Evolutionary conservation across 2,329 filamentous ascomycete genomes (phyloP).

Genomic region (Bretziella fagacearum): DNA sequence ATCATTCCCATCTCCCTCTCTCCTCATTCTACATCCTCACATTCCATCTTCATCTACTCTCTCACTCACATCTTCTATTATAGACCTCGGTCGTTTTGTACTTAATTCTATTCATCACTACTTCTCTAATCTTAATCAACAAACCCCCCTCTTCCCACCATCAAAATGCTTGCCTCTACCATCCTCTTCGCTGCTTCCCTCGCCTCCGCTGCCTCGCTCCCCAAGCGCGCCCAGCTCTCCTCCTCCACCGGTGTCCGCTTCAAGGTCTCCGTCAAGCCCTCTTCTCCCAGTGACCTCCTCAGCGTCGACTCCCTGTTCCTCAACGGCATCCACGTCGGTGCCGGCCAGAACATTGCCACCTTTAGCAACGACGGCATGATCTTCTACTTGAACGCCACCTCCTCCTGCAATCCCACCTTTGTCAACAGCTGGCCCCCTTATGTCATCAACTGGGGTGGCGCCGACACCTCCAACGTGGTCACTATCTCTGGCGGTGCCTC

Average conservation of each 20-base stretch:
- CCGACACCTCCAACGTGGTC: slow-evolving; percentile 19
- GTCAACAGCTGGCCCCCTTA: slow-evolving; percentile 26
- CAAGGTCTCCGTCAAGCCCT: slow-evolving; percentile 26
- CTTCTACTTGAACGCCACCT: slow-evolving; percentile 36
- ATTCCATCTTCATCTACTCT: background rate
- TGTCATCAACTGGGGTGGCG: slow-evolving; percentile 24
- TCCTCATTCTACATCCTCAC: slow-evolving; percentile 1
- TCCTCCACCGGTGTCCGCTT: slow-evolving; percentile 24
- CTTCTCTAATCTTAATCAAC: background rate
- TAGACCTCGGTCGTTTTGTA: background rate
- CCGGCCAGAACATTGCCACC: slow-evolving; percentile 23
- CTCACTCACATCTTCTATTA: background rate
- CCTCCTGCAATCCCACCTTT: slow-evolving; percentile 15
- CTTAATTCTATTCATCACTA: background rate
- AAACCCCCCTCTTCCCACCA: background rate
- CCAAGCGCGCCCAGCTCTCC: slow-evolving; percentile 17
- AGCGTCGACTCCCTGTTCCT: slow-evolving; percentile 21
- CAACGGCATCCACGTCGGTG: slow-evolving; percentile 23
- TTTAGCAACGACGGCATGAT: slow-evolving; percentile 27
- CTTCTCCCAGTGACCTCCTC: background rate
- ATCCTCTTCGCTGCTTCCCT: slow-evolving; percentile 5
- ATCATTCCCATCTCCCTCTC: background rate
- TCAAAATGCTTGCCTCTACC: slow-evolving; percentile 7
- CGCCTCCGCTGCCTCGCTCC: slow-evolving; percentile 13
- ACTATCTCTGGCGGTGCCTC: slow-evolving; percentile 21